Conservation (phyloP, 331 rosid genomes). For the Prunus yedoensis region DNA sequence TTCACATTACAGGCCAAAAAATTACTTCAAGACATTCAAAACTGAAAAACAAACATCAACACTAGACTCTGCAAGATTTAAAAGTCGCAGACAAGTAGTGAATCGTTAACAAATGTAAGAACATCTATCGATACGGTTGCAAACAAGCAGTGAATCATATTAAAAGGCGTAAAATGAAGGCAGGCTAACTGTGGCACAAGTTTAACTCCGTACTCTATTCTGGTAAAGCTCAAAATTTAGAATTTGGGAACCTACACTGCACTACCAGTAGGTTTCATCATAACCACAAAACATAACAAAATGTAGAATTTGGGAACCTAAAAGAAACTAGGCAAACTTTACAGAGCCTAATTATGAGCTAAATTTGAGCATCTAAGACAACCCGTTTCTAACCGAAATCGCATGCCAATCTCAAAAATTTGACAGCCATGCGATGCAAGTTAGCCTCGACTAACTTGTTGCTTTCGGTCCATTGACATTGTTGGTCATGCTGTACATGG, state of each 20-base stretch:
- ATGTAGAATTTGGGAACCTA: neutral
- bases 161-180: neutral
- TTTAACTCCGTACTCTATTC: neutral
- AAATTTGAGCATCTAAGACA: neutral
- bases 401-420: constrained; percentile 15
- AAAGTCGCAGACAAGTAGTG: neutral
- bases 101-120: too few relatives aligned
- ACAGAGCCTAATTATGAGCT: neutral
- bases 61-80: neutral
- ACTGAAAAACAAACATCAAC: neutral
- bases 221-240: neutral
- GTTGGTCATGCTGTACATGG: neutral
- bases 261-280: neutral
- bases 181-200: neutral
- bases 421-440: neutral
- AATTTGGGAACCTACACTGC: too few relatives aligned
- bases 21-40: neutral
- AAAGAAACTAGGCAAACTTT: neutral
- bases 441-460: neutral
- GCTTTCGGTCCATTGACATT: neutral
- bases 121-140: too few relatives aligned
- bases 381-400: neutral
- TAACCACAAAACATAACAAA: neutral
- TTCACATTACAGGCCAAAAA: neutral
- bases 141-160: too few relatives aligned